Evolutionary conservation across 2,329 filamentous ascomycete species (phyloP).

Genomic region (Thielaviopsis musarum): DNA sequence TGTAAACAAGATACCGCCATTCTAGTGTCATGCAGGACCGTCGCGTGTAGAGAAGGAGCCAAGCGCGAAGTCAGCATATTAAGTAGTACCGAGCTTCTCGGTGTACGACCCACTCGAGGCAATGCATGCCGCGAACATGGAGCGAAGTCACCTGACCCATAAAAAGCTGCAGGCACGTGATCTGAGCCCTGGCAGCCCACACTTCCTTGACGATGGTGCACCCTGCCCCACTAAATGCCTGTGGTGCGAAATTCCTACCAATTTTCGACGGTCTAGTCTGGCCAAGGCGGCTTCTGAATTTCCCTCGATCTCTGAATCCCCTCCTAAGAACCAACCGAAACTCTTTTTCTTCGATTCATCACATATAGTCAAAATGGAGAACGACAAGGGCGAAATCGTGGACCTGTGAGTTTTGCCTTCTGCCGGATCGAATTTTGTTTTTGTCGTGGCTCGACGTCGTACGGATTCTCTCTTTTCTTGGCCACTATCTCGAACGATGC

Average conservation of each 20-base stretch:
- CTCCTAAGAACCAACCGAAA: constrained; percentile 11
- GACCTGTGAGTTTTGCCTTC: constrained; percentile 58
- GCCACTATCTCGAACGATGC: not conserved
- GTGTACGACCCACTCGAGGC: not conserved
- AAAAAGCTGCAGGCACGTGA: constrained; percentile 1
- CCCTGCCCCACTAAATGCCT: constrained; percentile 11
- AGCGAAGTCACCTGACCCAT: constrained; percentile 6
- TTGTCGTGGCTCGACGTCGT: not conserved
- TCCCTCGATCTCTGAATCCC: constrained; percentile 12
- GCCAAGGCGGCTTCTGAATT: constrained; percentile 12
- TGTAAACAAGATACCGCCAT: not conserved
- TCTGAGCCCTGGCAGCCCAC: constrained; percentile 10
- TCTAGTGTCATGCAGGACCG: not conserved
- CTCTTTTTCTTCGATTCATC: constrained; percentile 13
- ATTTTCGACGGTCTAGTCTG: constrained; percentile 10
- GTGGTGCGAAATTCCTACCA: constrained; percentile 7
- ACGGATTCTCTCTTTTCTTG: not conserved
- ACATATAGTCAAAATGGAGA: constrained; percentile 68
- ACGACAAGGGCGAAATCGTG: constrained; percentile 99
- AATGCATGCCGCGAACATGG: constrained; percentile 1
- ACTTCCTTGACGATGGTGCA: constrained; percentile 8
- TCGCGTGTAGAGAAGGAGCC: not conserved
- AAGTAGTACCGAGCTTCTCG: not conserved
- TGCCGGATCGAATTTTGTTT: not conserved
- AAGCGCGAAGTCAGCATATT: not conserved